Percentiles rank a stretch among this genome's conserved stretches.
phyloP scores from a whole-genome alignment of 2,329 filamentous ascomycete genomes.

The Aspergillus sp. region DNA sequence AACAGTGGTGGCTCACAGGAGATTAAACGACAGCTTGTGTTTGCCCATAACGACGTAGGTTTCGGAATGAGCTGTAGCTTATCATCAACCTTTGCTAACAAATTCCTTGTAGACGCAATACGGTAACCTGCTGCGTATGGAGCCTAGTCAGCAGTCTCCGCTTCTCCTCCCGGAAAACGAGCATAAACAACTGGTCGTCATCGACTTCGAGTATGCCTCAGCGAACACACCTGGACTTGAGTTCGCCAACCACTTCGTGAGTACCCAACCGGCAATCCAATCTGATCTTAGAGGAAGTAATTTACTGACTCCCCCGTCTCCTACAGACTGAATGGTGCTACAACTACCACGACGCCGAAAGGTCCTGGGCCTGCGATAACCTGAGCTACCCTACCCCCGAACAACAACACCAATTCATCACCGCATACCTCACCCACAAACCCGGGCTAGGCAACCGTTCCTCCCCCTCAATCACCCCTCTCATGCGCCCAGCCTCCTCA shows the following conservation, averaged over 20 bases:
- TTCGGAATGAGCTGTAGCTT: constrained; percentile 11
- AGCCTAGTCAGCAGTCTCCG: constrained; percentile 71
- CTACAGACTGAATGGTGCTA: constrained; percentile 85
- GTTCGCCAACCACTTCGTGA: constrained; percentile 94
- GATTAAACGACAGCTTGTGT: constrained; percentile 75
- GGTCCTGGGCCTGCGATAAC: constrained; percentile 67
- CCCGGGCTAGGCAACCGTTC: constrained; percentile 49
- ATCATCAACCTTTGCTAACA: constrained; percentile 17
- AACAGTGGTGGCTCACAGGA: constrained; percentile 67
- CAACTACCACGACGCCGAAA: constrained; percentile 79
- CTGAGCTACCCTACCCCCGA: constrained; percentile 72
- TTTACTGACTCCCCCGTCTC: constrained; percentile 15
- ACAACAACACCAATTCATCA: constrained; percentile 81
- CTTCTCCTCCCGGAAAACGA: constrained; percentile 85
- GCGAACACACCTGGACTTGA: constrained; percentile 84
- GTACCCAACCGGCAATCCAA: constrained; percentile 19
- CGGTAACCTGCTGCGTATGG: constrained; percentile 85
- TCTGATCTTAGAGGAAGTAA: neutral
- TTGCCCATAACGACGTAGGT: constrained; percentile 95
- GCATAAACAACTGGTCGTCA: constrained; percentile 94
- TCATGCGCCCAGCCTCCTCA: constrained; percentile 54
- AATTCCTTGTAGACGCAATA: constrained; percentile 75
- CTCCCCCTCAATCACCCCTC: constrained; percentile 29
- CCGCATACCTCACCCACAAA: constrained; percentile 80
- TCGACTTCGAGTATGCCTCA: constrained; percentile 96